Evolutionary conservation across 108 stramenopile species (phyloP), one percentile per base, ranked within the genome.

Genomic region (Nannochloropsis gaditana): DNA sequence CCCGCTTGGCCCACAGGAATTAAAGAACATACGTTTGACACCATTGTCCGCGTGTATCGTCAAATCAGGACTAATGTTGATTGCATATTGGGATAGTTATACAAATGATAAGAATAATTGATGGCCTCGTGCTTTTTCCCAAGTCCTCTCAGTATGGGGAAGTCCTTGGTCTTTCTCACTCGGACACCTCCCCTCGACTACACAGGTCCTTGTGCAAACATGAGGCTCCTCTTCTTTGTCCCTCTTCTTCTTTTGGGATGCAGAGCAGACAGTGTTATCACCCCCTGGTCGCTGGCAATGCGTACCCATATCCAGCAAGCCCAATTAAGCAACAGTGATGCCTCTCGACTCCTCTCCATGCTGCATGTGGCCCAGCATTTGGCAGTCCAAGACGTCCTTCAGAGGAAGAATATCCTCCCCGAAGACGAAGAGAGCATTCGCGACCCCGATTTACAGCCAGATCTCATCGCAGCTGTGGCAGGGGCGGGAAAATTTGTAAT

Each of bases 361-460:
- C 59, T 73, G 19, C 59, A 73, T 73, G 59, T 73, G 59, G 59
- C 59, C 15, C 59, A 73, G 59, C 59, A 73, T n/a, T 73, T 73
- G 59, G 59, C 59, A 15, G 59, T 73, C 59, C 59, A 73, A 8
- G 59, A 73, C 59, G 15, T 73, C 8, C n/a, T 73, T 15, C 59
- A 73, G 59, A 73, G 19, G 19, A 15, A 6, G 19, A n/a, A n/a
- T 8, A 15, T 73, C 59, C 15, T n/a, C 19, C 19, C 59, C n/a
- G 59, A 73, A 15, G n/a, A 73, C 59, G 19, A 73, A n/a, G 19
- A 6, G 59, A n/a, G 19, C 8, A 15, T n/a, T 15, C 59, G 8
- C 6, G n/a, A n/a, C 59, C 59, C 59, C n/a, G 59, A 73, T 6
- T 2, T 73, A n/a, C 59, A 73, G 8, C 59, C 59, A 4, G 59